Percentiles rank a stretch among this genome's conserved stretches.
Conservation (phyloP, 1,139 yeast genomes). For the Candida pseudoviswanathii region DNA sequence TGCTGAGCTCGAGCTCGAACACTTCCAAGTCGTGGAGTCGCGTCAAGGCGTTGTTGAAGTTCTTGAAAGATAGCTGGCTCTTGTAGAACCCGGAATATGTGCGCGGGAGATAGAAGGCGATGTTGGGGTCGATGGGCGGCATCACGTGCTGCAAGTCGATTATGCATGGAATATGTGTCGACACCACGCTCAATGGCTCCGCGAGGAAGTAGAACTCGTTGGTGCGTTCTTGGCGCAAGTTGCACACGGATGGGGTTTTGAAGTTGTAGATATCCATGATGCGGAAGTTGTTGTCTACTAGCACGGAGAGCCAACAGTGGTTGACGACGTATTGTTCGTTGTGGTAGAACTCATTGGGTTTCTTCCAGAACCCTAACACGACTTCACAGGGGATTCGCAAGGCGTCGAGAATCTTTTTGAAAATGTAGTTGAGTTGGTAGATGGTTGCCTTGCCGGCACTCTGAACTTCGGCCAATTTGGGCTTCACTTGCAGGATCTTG, state of each 20-base stretch:
- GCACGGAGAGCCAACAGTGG: constrained; percentile 87
- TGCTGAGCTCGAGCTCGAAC: constrained; percentile 72
- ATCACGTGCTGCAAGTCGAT: constrained; percentile 80
- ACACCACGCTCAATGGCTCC: constrained; percentile 72
- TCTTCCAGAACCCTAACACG: constrained; percentile 80
- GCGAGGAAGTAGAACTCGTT: constrained; percentile 75
- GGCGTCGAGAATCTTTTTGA: constrained; percentile 70
- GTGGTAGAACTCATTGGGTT: constrained; percentile 63
- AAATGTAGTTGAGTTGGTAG: constrained; percentile 75
- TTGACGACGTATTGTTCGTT: constrained; percentile 62
- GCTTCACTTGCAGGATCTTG: constrained; percentile 43
- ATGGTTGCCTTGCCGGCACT: constrained; percentile 53
- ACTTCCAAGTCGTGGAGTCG: constrained; percentile 73
- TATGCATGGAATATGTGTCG: constrained; percentile 83
- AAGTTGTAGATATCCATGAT: constrained; percentile 61
- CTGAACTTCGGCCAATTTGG: constrained; percentile 41
- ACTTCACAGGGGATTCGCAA: constrained; percentile 75
- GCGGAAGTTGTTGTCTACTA: constrained; percentile 75
- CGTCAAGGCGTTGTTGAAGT: constrained; percentile 77
- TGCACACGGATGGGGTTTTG: constrained; percentile 39
- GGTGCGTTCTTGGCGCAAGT: constrained; percentile 26
- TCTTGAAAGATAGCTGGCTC: constrained; percentile 58
- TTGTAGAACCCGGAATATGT: constrained; percentile 79
- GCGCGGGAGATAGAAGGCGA: constrained; percentile 81
- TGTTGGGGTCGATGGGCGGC: constrained; percentile 79